These are phyloP conservation scores for Cyclotella baltica DNA, from an alignment of 108 stramenopile species.

Conservation along the genomic window DNA sequence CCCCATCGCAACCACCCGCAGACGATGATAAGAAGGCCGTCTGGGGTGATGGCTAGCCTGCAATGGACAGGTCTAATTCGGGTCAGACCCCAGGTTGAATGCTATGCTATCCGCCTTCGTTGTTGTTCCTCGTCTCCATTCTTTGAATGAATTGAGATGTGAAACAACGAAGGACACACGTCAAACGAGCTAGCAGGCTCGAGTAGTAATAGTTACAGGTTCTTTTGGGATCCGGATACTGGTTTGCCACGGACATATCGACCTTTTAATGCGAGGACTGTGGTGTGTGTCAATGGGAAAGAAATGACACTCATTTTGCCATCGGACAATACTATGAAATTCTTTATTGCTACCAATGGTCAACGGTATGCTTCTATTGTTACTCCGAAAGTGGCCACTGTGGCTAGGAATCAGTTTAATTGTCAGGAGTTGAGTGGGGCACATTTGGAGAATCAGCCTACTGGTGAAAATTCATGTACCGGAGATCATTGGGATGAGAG, in stretches of 20 bases:
- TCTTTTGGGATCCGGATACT: conserved; percentile 84
- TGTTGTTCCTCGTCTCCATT: too few relatives aligned
- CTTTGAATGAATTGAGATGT: too few relatives aligned
- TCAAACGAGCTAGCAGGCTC: too few relatives aligned
- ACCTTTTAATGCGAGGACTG: conserved; percentile 67
- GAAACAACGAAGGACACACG: too few relatives aligned
- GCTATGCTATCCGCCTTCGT: too few relatives aligned
- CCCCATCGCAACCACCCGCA: too few relatives aligned
- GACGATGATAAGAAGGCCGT: too few relatives aligned
- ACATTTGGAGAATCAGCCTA: conserved; percentile 86
- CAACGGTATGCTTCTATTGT: conserved; percentile 82
- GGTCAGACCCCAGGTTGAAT: too few relatives aligned
- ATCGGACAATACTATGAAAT: conserved; percentile 78
- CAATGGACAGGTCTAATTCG: too few relatives aligned
- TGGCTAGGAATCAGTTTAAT: conserved; percentile 88
- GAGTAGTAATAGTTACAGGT: conserved; percentile 78
- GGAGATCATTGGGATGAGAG: conserved; percentile 91
- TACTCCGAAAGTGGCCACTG: conserved; percentile 75
- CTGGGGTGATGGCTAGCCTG: too few relatives aligned
- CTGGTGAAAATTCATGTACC: conserved; percentile 76
- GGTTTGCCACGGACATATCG: conserved; percentile 71
- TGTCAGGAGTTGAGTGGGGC: conserved; percentile 72
- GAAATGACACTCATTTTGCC: conserved; percentile 69
- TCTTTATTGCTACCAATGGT: conserved; percentile 67
- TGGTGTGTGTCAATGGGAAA: conserved; percentile 81